Conservation (phyloP, 352 stramenopile species). For the Pythium sukuiense region DNA sequence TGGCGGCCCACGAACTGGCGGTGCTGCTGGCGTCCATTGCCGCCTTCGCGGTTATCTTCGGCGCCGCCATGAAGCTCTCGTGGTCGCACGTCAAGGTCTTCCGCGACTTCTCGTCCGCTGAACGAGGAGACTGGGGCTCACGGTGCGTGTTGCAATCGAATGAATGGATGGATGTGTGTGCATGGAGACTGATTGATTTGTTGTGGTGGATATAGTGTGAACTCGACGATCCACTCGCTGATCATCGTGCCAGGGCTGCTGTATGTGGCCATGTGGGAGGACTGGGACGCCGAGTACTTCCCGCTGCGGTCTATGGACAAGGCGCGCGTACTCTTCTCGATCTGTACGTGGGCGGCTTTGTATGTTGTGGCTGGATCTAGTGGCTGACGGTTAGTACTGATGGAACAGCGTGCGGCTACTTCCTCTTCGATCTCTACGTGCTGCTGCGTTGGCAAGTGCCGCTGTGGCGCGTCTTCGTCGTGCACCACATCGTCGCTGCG, state of each 20-base stretch:
- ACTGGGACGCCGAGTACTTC: conserved; percentile 65
- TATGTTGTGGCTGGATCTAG: not conserved
- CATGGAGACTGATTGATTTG: not conserved
- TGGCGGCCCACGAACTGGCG: conserved; percentile 34
- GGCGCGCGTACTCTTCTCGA: conserved; percentile 68
- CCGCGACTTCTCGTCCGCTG: conserved; percentile 60
- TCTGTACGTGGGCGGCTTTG: conserved; percentile 48
- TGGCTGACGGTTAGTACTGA: not conserved
- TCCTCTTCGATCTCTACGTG: conserved; percentile 80
- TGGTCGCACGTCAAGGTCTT: conserved; percentile 58
- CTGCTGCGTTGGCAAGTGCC: conserved; percentile 70
- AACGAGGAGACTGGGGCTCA: conserved; percentile 82
- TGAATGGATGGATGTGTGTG: not conserved
- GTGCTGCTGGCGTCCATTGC: conserved; percentile 55
- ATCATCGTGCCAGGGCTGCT: conserved; percentile 64
- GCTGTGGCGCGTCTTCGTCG: conserved; percentile 75
- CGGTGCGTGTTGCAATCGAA: conserved; percentile 36
- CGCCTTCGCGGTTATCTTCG: conserved; percentile 64
- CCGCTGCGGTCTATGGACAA: conserved; percentile 51
- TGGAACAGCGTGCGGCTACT: conserved; percentile 71
- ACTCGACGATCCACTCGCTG: conserved; percentile 76
- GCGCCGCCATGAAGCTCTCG: conserved; percentile 49
- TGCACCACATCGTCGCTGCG: conserved; percentile 78
- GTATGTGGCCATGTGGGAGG: conserved; percentile 57
- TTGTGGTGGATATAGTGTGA: conserved; percentile 43